Evolutionary conservation across 208 protist species (phyloP).

Genomic region (Crithidia sp.): DNA sequence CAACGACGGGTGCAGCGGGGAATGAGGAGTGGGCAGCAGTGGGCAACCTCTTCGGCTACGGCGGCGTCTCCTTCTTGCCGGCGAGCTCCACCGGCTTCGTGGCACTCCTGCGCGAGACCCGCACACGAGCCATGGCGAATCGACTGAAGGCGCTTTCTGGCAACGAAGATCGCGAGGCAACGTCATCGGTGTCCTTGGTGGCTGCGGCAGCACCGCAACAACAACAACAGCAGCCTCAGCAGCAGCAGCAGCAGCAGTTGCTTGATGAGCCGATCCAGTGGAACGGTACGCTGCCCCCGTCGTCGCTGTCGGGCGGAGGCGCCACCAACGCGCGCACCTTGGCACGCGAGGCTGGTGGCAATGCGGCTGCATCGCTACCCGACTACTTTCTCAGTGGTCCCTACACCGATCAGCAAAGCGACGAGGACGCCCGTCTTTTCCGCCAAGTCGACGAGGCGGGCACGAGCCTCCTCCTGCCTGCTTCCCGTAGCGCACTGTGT

Average conservation of each 20-base stretch:
- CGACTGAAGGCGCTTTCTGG: background rate
- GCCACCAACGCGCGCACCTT: background rate
- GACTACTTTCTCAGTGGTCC: constrained; percentile 1
- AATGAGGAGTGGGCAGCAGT: background rate
- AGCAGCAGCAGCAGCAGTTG: background rate
- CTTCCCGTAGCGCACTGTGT: background rate
- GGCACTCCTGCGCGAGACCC: constrained; percentile 32
- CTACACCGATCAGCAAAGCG: background rate
- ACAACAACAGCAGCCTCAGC: too few relatives aligned
- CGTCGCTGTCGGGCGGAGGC: background rate
- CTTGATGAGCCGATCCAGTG: constrained; percentile 37
- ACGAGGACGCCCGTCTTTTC: background rate
- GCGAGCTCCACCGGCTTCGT: constrained; percentile 39
- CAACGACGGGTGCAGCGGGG: background rate
- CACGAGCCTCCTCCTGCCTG: background rate
- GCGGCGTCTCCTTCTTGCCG: constrained; percentile 44
- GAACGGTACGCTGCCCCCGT: constrained; percentile 34
- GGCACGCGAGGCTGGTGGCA: background rate
- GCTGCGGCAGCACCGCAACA: background rate
- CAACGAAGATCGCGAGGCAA: background rate
- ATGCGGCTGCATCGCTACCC: background rate
- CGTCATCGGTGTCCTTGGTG: background rate
- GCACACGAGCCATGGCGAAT: background rate
- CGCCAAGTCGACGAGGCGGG: constrained; percentile 6
- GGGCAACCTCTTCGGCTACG: constrained; percentile 46